Base-by-base conservation (phyloP, 2,329 filamentous ascomycete species). In the Neofusicoccum ribis region DNA sequence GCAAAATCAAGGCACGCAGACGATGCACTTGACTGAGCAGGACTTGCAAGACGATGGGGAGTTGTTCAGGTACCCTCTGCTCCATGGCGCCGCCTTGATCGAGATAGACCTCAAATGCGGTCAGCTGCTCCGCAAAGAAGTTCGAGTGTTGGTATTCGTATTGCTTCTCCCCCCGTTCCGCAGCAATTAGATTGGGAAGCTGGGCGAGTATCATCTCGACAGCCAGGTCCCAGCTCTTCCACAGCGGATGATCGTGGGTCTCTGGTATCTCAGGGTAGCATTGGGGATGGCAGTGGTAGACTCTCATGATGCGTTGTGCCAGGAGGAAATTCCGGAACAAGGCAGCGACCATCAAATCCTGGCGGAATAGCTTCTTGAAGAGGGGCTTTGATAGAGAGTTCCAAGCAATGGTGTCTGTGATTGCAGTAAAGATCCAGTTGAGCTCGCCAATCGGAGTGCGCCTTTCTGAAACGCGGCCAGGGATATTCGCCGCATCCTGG, bases 361-460 rank as follows among this genome's bases (percentile, higher is more conserved):
- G 95, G 47, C 95, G 84, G 78, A 99, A 99, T 67, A 98, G 91
- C 77, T 97, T 97, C 78, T 96, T 93, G 80, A 99, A 99, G 11
- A 97, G 82, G 20, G 93, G 88, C 51, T 94, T 90, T 3, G 93
- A 92, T 3, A 99, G 81, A 5, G 92, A 96, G 37, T 96, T 98
- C 95, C 95, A 99, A 0, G 95, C 95, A 72, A 99, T 99, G 1
- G 94, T 98, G 76, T 99, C 95, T 0, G 95, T 99, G 69, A 99
- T 98, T 63, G 95, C 95, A 0, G 95, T 99, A 74, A 99, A 98
- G 41, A 99, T 99, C 95, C 95, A 99, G 74, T 99, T 99, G 14
- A 99, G 83, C 79, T 99, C 95, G 68, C 95, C 95, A 39, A 99
- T 85, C 8, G 95, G 95, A 58, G 95, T 98, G 73, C 95, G 86